Base-by-base conservation (phyloP, 805 yeast species). In the Nakazawaea molendinolei region DNA sequence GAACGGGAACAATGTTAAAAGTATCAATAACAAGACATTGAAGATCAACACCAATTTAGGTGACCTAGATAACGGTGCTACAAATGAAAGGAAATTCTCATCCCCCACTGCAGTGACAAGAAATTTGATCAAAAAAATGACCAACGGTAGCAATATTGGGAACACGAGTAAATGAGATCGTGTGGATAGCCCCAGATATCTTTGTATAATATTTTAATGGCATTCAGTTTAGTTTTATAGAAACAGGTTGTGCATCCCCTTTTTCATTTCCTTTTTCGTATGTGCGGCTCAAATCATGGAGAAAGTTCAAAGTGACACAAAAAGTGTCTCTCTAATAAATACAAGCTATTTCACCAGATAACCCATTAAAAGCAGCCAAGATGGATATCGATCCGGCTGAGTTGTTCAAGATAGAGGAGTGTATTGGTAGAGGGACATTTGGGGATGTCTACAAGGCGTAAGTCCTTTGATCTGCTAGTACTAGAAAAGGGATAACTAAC, bases 391-490 rank as follows among this genome's bases (percentile, higher is more conserved):
- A 44, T 26, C 47, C 47, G 4, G 18, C 31, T 9, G 29, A 28
- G 6, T 17, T 31, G 12, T 44, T 56, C 46, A 52, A 53, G 7
- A 43, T 75, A 19, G 49, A 65, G 17, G 70, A 73, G 36, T 79
- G 87, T 49, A 74, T 86, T 10, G 95, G 95, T 0, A 67, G 74
- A 39, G 95, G 95, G 1, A 82, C 82, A 45, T 86, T 86, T 63
- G 95, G 95, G 12, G 90, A 84, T 51, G 95, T 86, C 26, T 86
- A 76, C 53, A 73, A 67, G 48, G 92, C 86, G 29, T 52, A 42
- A 26, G 52, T 44, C 34, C 26, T 12, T 9, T 12, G 16, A 24
- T 8, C 15, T 17, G 13, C 7, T 19, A 4, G 17, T 16, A 23
- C 13, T 13, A 12, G 12, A 20, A 7, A 13, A 23, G 30, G 14